phyloP scores from a whole-genome alignment of 2,329 filamentous ascomycete species.

The Colletotrichum sp. region DNA sequence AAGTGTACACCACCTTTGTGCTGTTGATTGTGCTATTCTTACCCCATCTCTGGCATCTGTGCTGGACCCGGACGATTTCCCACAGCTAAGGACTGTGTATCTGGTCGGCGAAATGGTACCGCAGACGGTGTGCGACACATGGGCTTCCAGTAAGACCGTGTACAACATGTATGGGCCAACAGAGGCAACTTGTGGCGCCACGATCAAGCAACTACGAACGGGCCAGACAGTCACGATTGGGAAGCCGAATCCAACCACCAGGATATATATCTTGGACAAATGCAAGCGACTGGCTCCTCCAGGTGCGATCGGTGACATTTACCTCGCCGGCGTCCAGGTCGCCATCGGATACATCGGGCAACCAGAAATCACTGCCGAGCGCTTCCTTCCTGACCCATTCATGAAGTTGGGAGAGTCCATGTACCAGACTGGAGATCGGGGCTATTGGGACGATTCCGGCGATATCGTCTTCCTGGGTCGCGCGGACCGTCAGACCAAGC shows the following conservation, averaged over 20 bases:
- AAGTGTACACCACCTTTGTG: constrained; percentile 33
- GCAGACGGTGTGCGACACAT: constrained; percentile 34
- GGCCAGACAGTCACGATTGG: constrained; percentile 29
- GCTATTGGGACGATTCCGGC: constrained; percentile 33
- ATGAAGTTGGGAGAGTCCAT: constrained; percentile 27
- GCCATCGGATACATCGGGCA: constrained; percentile 40
- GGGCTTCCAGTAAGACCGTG: constrained; percentile 30
- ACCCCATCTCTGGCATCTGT: constrained; percentile 41
- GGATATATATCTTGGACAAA: constrained; percentile 44
- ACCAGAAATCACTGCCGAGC: constrained; percentile 27
- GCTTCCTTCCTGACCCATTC: constrained; percentile 34
- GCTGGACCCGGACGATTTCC: constrained; percentile 35
- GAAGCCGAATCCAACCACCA: constrained; percentile 26
- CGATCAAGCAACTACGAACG: constrained; percentile 31
- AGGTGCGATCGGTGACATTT: constrained; percentile 45
- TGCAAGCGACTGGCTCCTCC: constrained; percentile 28
- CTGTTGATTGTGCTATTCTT: constrained; percentile 34
- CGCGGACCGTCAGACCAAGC: constrained; percentile 36
- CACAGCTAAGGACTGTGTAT: constrained; percentile 34
- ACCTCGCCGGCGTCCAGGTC: constrained; percentile 47
- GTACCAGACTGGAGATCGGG: constrained; percentile 44
- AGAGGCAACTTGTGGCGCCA: constrained; percentile 42
- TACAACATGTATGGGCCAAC: constrained; percentile 52
- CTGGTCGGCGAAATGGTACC: constrained; percentile 42
- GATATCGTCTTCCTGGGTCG: constrained; percentile 39